Evolutionary conservation across 768 basidiomycete genomes (phyloP), one percentile per base, ranked within the genome.

Genomic region (Rhodosporidiobolus odoratus): DNA sequence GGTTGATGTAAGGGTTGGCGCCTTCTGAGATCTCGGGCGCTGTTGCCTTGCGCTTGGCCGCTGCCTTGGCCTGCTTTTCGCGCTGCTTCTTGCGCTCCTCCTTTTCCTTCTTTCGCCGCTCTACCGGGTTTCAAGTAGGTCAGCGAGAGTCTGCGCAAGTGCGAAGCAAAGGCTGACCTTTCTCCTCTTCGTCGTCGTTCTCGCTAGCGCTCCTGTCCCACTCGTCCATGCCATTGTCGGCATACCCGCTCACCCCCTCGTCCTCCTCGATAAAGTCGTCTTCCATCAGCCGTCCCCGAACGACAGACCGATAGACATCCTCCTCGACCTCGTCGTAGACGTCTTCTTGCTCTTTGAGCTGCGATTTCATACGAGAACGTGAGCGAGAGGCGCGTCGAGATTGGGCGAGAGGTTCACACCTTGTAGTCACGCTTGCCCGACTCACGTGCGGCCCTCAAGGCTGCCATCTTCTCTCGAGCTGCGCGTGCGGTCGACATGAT

Each of bases 241-340:
- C 87, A 76, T 99, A 98, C 9, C 92, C 96, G 21, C 83, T 68
- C 85, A 66, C 70, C 0, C 89, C 85, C 35, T 92, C 92, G 81
- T 98, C 96, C 77, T 98, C 96, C 45, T 89, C 88, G 27, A 98
- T 91, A 71, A 99, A 99, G 79, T 99, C 96, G 73, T 97, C 92
- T 74, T 83, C 82, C 68, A 90, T 87, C 12, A 96, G 83, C 25
- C 96, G 84, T 1, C 87, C 87, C 65, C 84, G 85, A 8, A 99
- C 96, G 65, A 99, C 89, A 27, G 84, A 83, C 74, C 84, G 86
- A 79, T 98, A 99, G 75, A 92, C 88, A 16, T 90, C 90, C 65
- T 96, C 94, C 0, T 88, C 85, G 23, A 98, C 89, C 76, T 91
- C 89, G 75, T 96, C 92, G 77, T 94, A 98, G 19, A 98, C 81